Evolutionary conservation across 805 yeast genomes (phyloP), one percentile per base, ranked within the genome.

Genomic region (Groenewaldozyma tartarivorans): DNA sequence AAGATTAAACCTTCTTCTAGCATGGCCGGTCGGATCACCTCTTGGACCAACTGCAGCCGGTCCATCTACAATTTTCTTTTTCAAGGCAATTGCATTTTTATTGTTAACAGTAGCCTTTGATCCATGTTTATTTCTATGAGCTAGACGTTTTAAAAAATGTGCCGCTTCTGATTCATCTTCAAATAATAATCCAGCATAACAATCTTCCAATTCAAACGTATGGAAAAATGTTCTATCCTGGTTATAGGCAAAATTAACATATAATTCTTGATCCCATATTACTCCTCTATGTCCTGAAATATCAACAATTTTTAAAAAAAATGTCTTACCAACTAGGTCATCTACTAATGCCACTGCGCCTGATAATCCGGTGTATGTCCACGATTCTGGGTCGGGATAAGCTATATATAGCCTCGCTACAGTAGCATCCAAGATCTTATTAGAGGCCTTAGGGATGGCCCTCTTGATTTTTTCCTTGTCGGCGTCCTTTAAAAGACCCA

Each of bases 191-290:
- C 97, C 98, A 7, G 78, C 87, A 39, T 69, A 71, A 57, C 95
- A 88, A 18, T 84, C 94, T 52, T 92, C 97, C 35, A 86, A 67
- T 64, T 92, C 98, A 63, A 92, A 92, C 4, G 94, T 71, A 59
- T 92, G 97, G 70, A 92, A 92, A 62, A 85, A 92, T 31, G 94
- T 78, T 24, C 98, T 74, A 60, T 92, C 98, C 61, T 92, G 97
- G 55, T 83, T 75, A 62, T 92, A 92, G 51, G 80, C 79, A 60
- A 92, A 87, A 53, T 84, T 81, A 9, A 85, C 79, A 54, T 84
- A 90, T 37, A 92, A 62, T 61, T 92, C 98, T 61, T 92, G 98
- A 60, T 92, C 98, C 98, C 98, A 92, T 0, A 92, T 49, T 0
- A 92, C 95, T 27, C 97, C 97, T 33, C 81, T 67, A 46, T 77